Evolutionary conservation across 176 grass and related monocot genomes (phyloP).

Genomic region (Oryza australiensis): DNA sequence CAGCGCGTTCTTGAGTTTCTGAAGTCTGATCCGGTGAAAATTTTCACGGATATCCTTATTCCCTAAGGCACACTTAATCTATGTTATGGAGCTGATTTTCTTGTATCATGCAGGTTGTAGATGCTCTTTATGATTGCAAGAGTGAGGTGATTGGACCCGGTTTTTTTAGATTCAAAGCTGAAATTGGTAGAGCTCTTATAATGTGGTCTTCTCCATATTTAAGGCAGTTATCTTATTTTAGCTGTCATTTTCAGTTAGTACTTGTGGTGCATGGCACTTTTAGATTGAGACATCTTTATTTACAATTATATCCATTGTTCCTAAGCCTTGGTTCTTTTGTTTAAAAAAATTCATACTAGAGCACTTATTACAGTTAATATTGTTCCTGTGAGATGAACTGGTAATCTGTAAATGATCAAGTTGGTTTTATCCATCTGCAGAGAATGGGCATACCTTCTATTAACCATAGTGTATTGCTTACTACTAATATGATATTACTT

Average conservation of each 20-base stretch:
- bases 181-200: constrained; percentile 71
- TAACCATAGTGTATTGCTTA: background rate
- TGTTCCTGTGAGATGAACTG: background rate
- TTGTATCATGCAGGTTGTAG: constrained; percentile 76
- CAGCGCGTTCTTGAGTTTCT: constrained; percentile 88
- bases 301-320: background rate
- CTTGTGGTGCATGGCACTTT: background rate
- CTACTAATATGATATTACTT: background rate
- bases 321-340: constrained; percentile 15
- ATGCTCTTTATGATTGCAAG: constrained; percentile 96
- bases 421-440: constrained; percentile 17
- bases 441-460: constrained; percentile 15
- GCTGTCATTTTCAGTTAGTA: constrained; percentile 8
- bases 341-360: background rate
- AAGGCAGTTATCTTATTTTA: constrained; percentile 18
- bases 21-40: constrained; percentile 86
- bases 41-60: constrained; percentile 22
- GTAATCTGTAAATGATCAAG: background rate
- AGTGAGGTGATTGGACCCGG: constrained; percentile 99
- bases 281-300: background rate
- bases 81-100: constrained; percentile 30
- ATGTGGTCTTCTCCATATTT: background rate
- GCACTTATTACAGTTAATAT: background rate
- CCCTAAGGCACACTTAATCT: constrained; percentile 3
- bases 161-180: constrained; percentile 99